Evolutionary conservation across 352 stramenopile species (phyloP).

Genomic region (Phytophthora boehmeriae): DNA sequence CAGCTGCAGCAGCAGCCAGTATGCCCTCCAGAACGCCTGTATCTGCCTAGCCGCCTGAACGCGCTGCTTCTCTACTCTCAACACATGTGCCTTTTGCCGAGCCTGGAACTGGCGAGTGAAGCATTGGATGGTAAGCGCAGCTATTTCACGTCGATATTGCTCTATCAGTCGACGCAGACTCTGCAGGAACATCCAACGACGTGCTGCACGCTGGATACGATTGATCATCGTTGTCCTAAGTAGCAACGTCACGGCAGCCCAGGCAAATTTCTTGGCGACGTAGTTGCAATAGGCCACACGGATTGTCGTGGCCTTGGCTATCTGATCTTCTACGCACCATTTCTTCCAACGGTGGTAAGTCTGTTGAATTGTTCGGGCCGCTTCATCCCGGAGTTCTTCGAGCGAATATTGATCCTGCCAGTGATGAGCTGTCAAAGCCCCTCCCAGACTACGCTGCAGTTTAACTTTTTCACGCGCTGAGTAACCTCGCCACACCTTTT

Average conservation of each 20-base stretch:
- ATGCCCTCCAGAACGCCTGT: conserved; percentile 43
- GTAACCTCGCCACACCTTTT: conserved; percentile 29
- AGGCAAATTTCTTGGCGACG: conserved; percentile 68
- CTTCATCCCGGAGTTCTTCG: conserved; percentile 32
- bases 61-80: conserved; percentile 23
- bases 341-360: conserved; percentile 44
- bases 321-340: conserved; percentile 18
- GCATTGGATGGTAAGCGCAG: conserved; percentile 37
- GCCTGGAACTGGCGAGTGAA: conserved; percentile 27
- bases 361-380: conserved; percentile 45
- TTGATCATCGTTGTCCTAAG: conserved; percentile 47
- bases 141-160: conserved; percentile 20
- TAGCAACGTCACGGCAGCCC: conserved; percentile 44
- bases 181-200: conserved; percentile 39
- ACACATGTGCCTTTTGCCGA: conserved; percentile 3
- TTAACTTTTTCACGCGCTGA: conserved; percentile 9
- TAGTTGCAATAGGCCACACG: conserved; percentile 62
- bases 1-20: conserved; percentile 26
- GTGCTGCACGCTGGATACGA: conserved; percentile 41
- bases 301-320: conserved; percentile 39
- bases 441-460: conserved; percentile 21
- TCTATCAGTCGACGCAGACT: conserved; percentile 16
- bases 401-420: conserved; percentile 2
- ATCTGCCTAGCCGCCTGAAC: conserved; percentile 27
- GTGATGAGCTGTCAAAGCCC: conserved; percentile 1